Evolutionary conservation across 176 grass and related monocot species (phyloP), one percentile per base, ranked within the genome.

Genomic region (Juncus inflexus): DNA sequence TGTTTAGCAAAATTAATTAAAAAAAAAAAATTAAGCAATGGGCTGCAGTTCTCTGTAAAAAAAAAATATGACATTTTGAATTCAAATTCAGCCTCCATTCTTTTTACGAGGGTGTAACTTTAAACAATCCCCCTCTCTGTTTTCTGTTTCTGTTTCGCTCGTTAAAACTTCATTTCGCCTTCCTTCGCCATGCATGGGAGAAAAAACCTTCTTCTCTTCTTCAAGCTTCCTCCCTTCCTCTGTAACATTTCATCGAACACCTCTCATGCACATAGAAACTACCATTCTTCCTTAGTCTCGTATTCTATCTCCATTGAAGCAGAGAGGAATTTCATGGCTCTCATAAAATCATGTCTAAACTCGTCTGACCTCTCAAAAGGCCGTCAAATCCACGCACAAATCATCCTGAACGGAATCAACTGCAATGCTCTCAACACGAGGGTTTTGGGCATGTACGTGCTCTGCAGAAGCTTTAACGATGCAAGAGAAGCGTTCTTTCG

Each of bases 401-500:
- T 83, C 45, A 75, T 87, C 49, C 63, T 78, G 28, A 73, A 76
- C 3, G 91, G 81, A 7, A 11, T 74, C 6, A 50, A 70, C 45
- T 42, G 13, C 51, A n/a, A 56, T 37, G 40, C 35, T 19, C 49
- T 90, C 55, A 69, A 67, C 28, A 79, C 74, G 42, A 71, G 81
- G 8, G 64, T 95, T 75, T 41, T 90, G 50, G 81, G 86, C 12
- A 84, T 82, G 83, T 95, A 90, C 58, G 80, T 90, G 5, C 79
- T 95, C 19, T 40, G 72, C 54, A 77, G 83, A 63, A 88, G 83
- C 71, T 86, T 95, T 75, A 40, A 57, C 19, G 83, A 95, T 43
- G 78, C 83, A 42, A 80, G 82, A 61, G 55, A 66, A 16, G 56
- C 90, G 38, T 85, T 95, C 78, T 90, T 82, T 85, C 11, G 67